Base-by-base conservation (phyloP, 495 filamentous ascomycete species). In the Hypoxylon intermedium region DNA sequence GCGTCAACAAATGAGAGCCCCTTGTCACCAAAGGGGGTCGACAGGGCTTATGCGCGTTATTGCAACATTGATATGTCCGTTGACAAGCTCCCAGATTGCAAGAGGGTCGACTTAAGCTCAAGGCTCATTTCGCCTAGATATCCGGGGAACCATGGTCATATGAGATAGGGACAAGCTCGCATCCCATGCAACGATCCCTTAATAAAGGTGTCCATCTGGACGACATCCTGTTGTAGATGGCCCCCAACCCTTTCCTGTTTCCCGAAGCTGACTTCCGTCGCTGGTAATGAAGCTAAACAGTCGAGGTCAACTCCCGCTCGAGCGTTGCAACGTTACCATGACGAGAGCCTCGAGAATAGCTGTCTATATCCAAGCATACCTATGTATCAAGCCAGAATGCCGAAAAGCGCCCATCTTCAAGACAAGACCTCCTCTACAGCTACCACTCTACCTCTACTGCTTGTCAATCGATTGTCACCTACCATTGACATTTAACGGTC, bases 101-200 rank as follows among this genome's bases (percentile, higher is more conserved):
- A 42, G 30, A 16, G 44, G 46, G 23, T 19, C 30, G 42, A 44
- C 36, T 60, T 46, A 59, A 60, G 50, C 55, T 59, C 47, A 46
- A 65, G 9, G 33, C 13, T 51, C 50, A 59, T 50, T 49, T 58
- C 49, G 36, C 42, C 23, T 42, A 40, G 9, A 31, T 21, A 43
- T 50, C 54, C 44, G 43, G 31, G 60, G 37, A 40, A 54, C 30
- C 23, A 6, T 36, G 55, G 60, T 64, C 60, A 64, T 58, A 28
- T 64, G 60, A 54, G 53, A 58, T 60, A 43, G 50, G 23, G 9
- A 2, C 20, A 44, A 44, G 48, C 30, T 50, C 44, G 33, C 55
- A 54, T 65, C 50, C 61, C 61, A 65, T 65, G 61, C 61, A 65
- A 65, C 61, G 34, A 55, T 65, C 61, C 55, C 33, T 43, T 36